Evolutionary conservation across 495 filamentous ascomycete species (phyloP).

Genomic region (Xylaria sp.): DNA sequence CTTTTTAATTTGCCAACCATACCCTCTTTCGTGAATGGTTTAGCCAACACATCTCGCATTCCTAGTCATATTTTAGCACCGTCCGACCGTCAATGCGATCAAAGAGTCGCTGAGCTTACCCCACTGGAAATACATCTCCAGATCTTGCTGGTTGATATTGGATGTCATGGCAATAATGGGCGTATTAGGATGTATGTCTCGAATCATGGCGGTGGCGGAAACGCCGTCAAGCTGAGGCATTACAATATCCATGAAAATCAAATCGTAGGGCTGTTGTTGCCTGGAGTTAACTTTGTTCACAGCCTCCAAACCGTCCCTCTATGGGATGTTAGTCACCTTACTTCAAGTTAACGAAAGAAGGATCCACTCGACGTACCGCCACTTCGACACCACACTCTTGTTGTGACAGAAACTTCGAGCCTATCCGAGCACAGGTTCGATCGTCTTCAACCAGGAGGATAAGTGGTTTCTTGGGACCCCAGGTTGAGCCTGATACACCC

Average conservation of each 20-base stretch:
- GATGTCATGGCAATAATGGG: slow-evolving; percentile 99
- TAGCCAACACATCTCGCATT: slow-evolving; percentile 98
- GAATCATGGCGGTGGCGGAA: slow-evolving; percentile 91
- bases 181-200: slow-evolving; percentile 80
- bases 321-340: slow-evolving; percentile 41
- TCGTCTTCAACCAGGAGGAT: slow-evolving; percentile 97
- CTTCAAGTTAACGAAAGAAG: neutral
- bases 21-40: slow-evolving; percentile 96
- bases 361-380: slow-evolving; percentile 69
- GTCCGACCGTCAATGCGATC: slow-evolving; percentile 5
- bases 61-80: slow-evolving; percentile 59
- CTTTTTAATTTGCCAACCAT: slow-evolving; percentile 90
- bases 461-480: slow-evolving; percentile 79
- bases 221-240: slow-evolving; percentile 97
- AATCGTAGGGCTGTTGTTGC: slow-evolving; percentile 73
- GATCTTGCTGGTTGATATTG: slow-evolving; percentile 96
- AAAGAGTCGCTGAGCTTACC: slow-evolving; percentile 64
- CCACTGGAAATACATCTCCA: slow-evolving; percentile 95
- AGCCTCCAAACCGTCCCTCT: slow-evolving; percentile 91
- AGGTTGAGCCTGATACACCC: slow-evolving; percentile 50
- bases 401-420: slow-evolving; percentile 89
- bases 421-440: slow-evolving; percentile 90
- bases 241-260: slow-evolving; percentile 99
- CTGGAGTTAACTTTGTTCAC: slow-evolving; percentile 88
- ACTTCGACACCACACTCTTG: slow-evolving; percentile 90